Conservation (phyloP, 345 rosid species). For the Eutrema japonicum region DNA sequence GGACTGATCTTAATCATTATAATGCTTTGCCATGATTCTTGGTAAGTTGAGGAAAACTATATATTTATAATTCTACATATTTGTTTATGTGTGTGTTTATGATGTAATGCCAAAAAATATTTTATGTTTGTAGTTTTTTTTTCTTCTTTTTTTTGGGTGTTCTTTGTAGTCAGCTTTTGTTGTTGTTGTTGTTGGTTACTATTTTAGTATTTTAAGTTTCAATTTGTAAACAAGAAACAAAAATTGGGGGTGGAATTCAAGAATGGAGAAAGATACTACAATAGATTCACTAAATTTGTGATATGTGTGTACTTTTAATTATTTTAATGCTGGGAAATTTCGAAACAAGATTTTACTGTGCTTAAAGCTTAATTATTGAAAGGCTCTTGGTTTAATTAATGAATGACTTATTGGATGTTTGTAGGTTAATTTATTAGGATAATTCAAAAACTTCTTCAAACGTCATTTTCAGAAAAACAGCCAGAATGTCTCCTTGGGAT, state of each 20-base stretch:
- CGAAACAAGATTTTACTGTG: slow-evolving; percentile 31
- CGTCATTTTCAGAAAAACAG: slow-evolving; percentile 29
- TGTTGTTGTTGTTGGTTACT: slow-evolving; percentile 34
- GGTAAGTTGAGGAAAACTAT: slow-evolving; percentile 28
- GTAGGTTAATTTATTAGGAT: not conserved
- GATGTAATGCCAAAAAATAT: slow-evolving; percentile 36
- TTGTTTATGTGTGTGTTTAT: slow-evolving; percentile 24
- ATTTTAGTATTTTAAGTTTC: slow-evolving; percentile 35
- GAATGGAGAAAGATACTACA: slow-evolving; percentile 13
- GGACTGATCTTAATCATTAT: slow-evolving; percentile 45
- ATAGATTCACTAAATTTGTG: slow-evolving; percentile 21
- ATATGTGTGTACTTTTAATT: slow-evolving; percentile 10
- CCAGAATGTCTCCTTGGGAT: slow-evolving; percentile 38
- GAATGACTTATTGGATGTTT: slow-evolving; percentile 36
- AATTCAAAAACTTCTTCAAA: not conserved
- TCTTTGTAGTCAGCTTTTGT: slow-evolving; percentile 27
- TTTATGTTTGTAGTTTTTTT: slow-evolving; percentile 19
- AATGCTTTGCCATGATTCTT: slow-evolving; percentile 43
- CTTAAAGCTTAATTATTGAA: slow-evolving; percentile 23
- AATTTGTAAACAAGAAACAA: slow-evolving; percentile 34
- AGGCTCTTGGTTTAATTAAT: slow-evolving; percentile 27
- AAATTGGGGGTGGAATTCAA: slow-evolving; percentile 12
- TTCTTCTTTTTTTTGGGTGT: not conserved
- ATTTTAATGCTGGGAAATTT: slow-evolving; percentile 13
- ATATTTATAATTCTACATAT: slow-evolving; percentile 6